Base-by-base conservation (phyloP, 1,284 basidiomycete genomes). In the Cryptococcus sp. region DNA sequence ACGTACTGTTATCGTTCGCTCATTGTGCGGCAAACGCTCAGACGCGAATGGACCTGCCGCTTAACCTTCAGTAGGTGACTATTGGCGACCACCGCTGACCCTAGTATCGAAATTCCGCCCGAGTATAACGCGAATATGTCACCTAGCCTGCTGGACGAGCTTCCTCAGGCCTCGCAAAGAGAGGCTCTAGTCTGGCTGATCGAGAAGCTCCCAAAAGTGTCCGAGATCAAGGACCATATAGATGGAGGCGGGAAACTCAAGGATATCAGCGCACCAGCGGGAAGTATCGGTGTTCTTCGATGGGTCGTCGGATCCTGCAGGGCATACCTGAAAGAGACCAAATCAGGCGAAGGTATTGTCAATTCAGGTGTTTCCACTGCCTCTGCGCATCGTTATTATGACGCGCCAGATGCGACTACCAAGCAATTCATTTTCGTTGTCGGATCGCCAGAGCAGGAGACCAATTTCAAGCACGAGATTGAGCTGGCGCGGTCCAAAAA, bases 381-480 rank as follows among this genome's bases (percentile, higher is more conserved):
- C 5, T 23, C 15, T 10, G 38, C 25, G 16, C 20, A 48, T 16
- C 16, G 11, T 0, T 5, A 4, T 25, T 47, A 22, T 17, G 47
- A 52, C 8, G 55, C 15, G 11, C 20, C 16, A 6, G 43, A 22
- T 15, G 51, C 38, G n/a, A 39, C 48, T 17, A 50, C 63, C 15
- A 62, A 60, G 19, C 68, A 70, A 40, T 70, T 70, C 50, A 52
- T 43, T 3, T 70, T 68, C 47, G 68, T 70, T 10, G 66, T 70
- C 2, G 68, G 68, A 3, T 57, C 56, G 5, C 66, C 68, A 3
- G 63, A 65, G 39, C 64, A 68, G 45, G 68, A 70, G 47, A 46
- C 17, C 4, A 60, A 55, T n/a, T 70, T 70, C 51, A 62, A 53
- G 46, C 22, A 47, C 5, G 69, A 67, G 50, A 61, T 65, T 15